Conservation (phyloP, 768 basidiomycete genomes). For the Boletus fagicola region DNA sequence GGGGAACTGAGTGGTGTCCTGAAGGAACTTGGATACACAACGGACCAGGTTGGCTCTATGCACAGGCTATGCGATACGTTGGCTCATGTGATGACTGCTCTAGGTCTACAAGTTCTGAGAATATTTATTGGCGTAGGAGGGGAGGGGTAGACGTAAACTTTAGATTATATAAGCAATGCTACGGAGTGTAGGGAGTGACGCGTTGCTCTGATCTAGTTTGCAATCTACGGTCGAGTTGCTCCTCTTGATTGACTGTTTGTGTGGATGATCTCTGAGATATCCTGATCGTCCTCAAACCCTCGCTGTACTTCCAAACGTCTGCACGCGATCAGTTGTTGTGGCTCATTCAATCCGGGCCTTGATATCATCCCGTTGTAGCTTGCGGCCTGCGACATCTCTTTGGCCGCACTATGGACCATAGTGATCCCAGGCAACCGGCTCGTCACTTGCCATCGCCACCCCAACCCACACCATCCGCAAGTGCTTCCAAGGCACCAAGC, state of each 20-base stretch:
- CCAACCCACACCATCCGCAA: conserved; percentile 40
- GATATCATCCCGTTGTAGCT: conserved; percentile 7
- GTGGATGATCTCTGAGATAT: conserved; percentile 21
- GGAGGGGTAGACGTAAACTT: conserved; percentile 6
- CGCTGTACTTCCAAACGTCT: background rate
- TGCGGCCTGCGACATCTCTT: conserved; percentile 5
- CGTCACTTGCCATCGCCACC: conserved; percentile 38
- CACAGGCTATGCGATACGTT: background rate
- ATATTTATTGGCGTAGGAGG: background rate
- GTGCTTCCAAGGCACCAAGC: conserved; percentile 30
- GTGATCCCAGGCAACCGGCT: conserved; percentile 40
- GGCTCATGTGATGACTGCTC: conserved; percentile 4
- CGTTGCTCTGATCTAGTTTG: conserved; percentile 26
- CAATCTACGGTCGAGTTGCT: conserved; percentile 14
- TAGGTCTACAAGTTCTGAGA: conserved; percentile 44
- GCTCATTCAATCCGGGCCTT: background rate
- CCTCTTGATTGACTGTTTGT: background rate
- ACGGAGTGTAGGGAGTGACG: conserved; percentile 19
- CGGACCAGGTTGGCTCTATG: conserved; percentile 66
- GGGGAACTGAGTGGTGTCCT: conserved; percentile 80
- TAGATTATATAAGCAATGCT: conserved; percentile 31
- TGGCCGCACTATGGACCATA: conserved; percentile 44
- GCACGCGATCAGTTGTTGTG: conserved; percentile 1
- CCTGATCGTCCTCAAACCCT: conserved; percentile 8
- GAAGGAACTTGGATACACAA: conserved; percentile 81